phyloP scores from a whole-genome alignment of 441 rosid species.

The Erodium texanum region DNA sequence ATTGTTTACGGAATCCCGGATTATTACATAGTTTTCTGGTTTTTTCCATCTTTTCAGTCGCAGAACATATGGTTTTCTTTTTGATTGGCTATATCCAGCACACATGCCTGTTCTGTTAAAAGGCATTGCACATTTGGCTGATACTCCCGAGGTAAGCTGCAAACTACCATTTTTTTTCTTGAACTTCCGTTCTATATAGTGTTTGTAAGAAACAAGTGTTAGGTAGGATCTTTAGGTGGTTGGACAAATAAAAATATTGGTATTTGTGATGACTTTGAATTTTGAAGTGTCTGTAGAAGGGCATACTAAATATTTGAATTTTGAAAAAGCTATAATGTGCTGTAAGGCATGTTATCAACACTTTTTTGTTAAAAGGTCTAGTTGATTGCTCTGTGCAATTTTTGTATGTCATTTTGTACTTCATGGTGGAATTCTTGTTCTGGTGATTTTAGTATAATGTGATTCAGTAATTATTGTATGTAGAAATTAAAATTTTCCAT shows the following conservation, averaged over 20 bases:
- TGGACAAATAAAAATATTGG: too few relatives aligned
- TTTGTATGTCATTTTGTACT: background rate
- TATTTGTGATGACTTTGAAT: too few relatives aligned
- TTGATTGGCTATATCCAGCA: slow-evolving; percentile 97
- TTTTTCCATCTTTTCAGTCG: slow-evolving; percentile 46
- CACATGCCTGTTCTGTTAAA: slow-evolving; percentile 93
- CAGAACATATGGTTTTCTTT: slow-evolving; percentile 83
- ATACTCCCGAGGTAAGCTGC: slow-evolving; percentile 84
- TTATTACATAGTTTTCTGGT: background rate
- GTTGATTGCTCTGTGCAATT: background rate
- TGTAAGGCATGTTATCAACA: background rate
- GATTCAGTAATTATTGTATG: background rate
- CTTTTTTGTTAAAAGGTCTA: background rate
- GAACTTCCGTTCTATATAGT: slow-evolving; percentile 6
- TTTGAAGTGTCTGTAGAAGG: background rate
- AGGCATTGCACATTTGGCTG: slow-evolving; percentile 88
- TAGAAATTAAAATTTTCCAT: slow-evolving; percentile 4
- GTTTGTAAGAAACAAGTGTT: background rate
- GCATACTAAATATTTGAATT: background rate
- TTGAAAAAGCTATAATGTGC: background rate
- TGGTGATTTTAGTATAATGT: background rate
- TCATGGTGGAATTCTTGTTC: background rate
- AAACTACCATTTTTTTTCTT: background rate
- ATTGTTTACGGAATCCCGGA: background rate
- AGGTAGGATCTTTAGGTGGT: too few relatives aligned